phyloP scores from a whole-genome alignment of 139 green algal genomes.

The Klebsormidium nitens region DNA sequence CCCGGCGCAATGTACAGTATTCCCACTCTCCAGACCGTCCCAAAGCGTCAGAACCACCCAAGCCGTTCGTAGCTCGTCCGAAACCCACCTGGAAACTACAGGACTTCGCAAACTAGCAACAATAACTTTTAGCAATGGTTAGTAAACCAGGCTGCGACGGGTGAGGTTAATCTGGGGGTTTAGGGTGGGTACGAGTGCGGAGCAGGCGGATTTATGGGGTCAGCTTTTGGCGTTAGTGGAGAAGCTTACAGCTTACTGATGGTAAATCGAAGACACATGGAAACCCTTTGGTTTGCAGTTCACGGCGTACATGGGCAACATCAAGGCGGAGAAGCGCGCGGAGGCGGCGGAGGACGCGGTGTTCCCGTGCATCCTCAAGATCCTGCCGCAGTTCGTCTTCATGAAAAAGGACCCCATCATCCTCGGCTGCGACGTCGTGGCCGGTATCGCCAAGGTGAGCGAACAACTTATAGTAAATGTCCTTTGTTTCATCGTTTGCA shows the following conservation, averaged over 20 bases:
- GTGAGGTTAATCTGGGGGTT: too few relatives aligned
- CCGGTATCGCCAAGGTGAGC: slow-evolving; percentile 59
- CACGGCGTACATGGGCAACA: slow-evolving; percentile 52
- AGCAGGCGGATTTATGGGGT: background rate
- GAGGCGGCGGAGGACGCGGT: slow-evolving; percentile 74
- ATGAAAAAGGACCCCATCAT: slow-evolving; percentile 98
- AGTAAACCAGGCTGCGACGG: background rate
- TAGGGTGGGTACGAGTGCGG: too few relatives aligned
- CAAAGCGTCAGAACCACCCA: too few relatives aligned
- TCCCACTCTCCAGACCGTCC: too few relatives aligned
- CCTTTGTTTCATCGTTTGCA: too few relatives aligned
- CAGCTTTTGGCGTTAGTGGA: background rate
- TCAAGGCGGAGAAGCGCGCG: slow-evolving; percentile 75
- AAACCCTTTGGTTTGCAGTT: slow-evolving; percentile 25
- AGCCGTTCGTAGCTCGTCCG: too few relatives aligned
- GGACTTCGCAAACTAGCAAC: too few relatives aligned
- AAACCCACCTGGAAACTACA: too few relatives aligned
- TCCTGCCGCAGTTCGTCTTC: slow-evolving; percentile 93
- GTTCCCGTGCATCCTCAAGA: slow-evolving; percentile 85
- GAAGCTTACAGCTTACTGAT: slow-evolving; percentile 3
- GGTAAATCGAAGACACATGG: background rate
- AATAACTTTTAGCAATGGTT: too few relatives aligned
- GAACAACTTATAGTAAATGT: too few relatives aligned
- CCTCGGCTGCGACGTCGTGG: slow-evolving; percentile 80
- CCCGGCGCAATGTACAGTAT: too few relatives aligned